Base-by-base conservation (phyloP, 306 rosid species). In the Datisca glomerata region DNA sequence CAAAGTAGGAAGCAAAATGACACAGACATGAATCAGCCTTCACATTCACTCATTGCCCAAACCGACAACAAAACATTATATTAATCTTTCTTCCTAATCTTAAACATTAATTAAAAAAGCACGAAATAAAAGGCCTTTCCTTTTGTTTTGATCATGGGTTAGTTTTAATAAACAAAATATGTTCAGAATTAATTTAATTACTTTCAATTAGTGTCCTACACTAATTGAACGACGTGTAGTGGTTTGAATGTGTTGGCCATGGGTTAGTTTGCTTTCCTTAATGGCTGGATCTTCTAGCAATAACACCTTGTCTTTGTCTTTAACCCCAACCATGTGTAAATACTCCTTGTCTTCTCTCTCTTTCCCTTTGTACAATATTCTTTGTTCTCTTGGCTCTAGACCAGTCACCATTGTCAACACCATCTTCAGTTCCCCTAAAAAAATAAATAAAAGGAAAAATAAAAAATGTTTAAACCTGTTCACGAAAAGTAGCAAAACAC, bases 311-410 rank as follows among this genome's bases (percentile, higher is more conserved):
- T 89, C 95, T 53, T 80, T 84, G 76, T 84, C 84, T 40, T 73
- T 69, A 18, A 89, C 92, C 6, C 98, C 98, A 56, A 77, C 85
- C 98, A 89, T 89, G 80, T 89, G 98, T 8, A 89, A 57, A 37
- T 70, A 71, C 25, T 89, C 98, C 31, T 56, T 49, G 47, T 84
- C 95, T 14, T 84, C 95, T 20, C 84, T 89, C 68, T 89, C 93
- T 64, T 78, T 89, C 6, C 98, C 98, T 69, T 39, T 84, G 86
- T 65, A 89, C 49, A 89, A 54, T 36, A 89, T 31, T 69, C 95
- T 89, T 32, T 89, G 98, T 40, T 89, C 98, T 56, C 21, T 61
- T 3, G 98, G 66, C 70, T 84, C 93, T 74, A 84, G 21, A 10
- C 70, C 73, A 13, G 69, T 89, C 40, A 70, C 78, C 47, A 89